Conservation (phyloP, 495 filamentous ascomycete genomes). For the Hypoxylon intermedium region DNA sequence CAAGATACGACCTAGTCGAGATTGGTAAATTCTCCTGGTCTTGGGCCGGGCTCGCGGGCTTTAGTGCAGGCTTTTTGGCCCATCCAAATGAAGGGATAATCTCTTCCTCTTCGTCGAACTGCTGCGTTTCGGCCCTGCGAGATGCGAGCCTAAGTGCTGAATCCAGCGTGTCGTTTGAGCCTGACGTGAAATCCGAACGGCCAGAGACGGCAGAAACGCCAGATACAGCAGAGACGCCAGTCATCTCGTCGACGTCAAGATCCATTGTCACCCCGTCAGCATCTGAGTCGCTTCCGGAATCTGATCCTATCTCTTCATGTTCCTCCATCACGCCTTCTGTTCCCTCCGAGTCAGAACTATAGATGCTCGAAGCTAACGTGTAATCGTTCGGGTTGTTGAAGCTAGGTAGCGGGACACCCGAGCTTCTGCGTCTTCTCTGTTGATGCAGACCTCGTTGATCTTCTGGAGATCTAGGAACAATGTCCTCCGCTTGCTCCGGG, state of each 20-base stretch:
- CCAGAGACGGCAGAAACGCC: conserved; percentile 62
- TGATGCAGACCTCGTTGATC: conserved; percentile 73
- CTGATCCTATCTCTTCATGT: conserved; percentile 60
- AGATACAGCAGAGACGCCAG: conserved; percentile 69
- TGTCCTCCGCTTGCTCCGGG: conserved; percentile 66
- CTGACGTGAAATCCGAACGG: conserved; percentile 58
- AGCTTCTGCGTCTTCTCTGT: conserved; percentile 69
- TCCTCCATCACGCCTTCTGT: conserved; percentile 65
- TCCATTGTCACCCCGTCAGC: conserved; percentile 80
- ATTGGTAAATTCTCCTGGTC: conserved; percentile 16
- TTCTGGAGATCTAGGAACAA: conserved; percentile 69
- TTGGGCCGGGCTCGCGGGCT: conserved; percentile 13
- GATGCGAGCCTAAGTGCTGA: conserved; percentile 78
- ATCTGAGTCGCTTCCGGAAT: conserved; percentile 63
- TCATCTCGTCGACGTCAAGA: conserved; percentile 71
- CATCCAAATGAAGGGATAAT: conserved; percentile 71
- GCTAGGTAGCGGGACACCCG: conserved; percentile 65
- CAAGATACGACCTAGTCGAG: neutral
- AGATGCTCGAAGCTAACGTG: conserved; percentile 77
- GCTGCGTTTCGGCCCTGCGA: conserved; percentile 71
- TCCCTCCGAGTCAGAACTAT: conserved; percentile 70
- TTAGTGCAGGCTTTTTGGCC: conserved; percentile 46
- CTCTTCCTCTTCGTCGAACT: conserved; percentile 78
- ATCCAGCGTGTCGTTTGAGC: conserved; percentile 73
- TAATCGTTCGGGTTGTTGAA: conserved; percentile 70